Evolutionary conservation across 306 rosid species (phyloP).

Genomic region (Mucuna pruriens): DNA sequence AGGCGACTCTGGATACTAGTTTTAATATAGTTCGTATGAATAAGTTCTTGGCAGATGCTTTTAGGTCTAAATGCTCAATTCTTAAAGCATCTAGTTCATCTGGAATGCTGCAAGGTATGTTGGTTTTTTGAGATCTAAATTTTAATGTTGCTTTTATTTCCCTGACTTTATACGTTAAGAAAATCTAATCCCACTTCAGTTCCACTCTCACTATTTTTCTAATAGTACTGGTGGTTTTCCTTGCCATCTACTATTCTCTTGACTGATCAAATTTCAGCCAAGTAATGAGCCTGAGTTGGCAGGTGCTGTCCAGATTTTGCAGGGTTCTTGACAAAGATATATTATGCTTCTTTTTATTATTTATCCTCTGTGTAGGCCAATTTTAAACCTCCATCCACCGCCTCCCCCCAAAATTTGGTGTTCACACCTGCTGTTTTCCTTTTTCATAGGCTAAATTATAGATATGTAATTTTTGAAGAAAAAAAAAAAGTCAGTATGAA

Average conservation of each 20-base stretch:
- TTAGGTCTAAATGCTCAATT: slow-evolving; percentile 69
- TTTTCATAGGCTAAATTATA: slow-evolving; percentile 5
- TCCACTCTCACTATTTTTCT: neutral
- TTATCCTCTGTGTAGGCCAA: neutral
- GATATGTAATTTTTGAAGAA: neutral
- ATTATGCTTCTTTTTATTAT: neutral
- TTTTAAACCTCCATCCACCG: neutral
- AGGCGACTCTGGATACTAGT: slow-evolving; percentile 56
- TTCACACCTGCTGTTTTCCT: neutral
- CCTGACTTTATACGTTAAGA: neutral
- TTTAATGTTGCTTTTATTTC: slow-evolving; percentile 24
- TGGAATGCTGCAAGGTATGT: slow-evolving; percentile 67
- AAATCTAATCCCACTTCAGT: neutral
- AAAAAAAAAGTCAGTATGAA: neutral
- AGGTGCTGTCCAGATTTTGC: neutral
- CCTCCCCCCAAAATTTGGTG: neutral
- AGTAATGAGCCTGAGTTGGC: slow-evolving; percentile 8
- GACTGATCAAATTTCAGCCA: slow-evolving; percentile 26
- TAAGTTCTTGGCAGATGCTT: slow-evolving; percentile 74
- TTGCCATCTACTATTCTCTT: neutral
- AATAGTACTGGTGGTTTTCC: neutral
- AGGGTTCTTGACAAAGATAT: neutral
- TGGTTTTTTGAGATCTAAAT: neutral
- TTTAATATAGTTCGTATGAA: slow-evolving; percentile 52
- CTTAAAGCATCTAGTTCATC: slow-evolving; percentile 44